Base-by-base conservation (phyloP, 2,329 filamentous ascomycete genomes). In the Phyllosticta ampelicida region DNA sequence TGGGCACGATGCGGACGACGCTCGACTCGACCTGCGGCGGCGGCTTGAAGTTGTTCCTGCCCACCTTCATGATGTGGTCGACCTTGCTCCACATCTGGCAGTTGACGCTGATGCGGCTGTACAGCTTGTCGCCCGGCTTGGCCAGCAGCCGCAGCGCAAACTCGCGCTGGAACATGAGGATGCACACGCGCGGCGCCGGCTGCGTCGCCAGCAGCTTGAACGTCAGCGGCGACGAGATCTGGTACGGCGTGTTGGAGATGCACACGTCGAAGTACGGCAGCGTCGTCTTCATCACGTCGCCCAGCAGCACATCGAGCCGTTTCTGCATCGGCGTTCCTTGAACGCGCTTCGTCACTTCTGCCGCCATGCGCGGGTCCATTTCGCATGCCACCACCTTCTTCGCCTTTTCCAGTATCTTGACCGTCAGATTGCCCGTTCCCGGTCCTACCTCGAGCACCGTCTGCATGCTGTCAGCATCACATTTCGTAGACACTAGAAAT, bases 161-260 rank as follows among this genome's bases (percentile, higher is more conserved):
- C 75, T 97, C 92, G 68, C 90, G 85, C 77, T 97, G 92, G 67
- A 95, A 94, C 90, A 96, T 96, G 74, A 97, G 89, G 63, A 97
- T 83, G 65, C 87, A 91, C 61, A 84, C 85, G 30, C 92, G 79
- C 0, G 94, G 94, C 0, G 90, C 86, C 50, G 90, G 90, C 4
- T 83, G 84, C 62, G 92, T 84, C 26, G 88, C 83, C 55, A 97
- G 82, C 52, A 97, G 84, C 73, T 92, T 86, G 80, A 96, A 96
- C 55, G 94, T 90, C 52, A 99, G 78, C 2, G 92, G 94, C 62
- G 86, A 90, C 10, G 89, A 95, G 68, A 97, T 97, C 79, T 86
- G 70, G 71, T 86, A 86, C 0, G 83, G 83, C 3, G 87, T 90
- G 70, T 90, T 90, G 65, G 79, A 84, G 63, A 95, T 94, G 74